A percentile compares a stretch with the other conserved stretches of the same genome.
Conservation (phyloP, 2,329 filamentous ascomycete genomes). For the Camillea tinctor region DNA sequence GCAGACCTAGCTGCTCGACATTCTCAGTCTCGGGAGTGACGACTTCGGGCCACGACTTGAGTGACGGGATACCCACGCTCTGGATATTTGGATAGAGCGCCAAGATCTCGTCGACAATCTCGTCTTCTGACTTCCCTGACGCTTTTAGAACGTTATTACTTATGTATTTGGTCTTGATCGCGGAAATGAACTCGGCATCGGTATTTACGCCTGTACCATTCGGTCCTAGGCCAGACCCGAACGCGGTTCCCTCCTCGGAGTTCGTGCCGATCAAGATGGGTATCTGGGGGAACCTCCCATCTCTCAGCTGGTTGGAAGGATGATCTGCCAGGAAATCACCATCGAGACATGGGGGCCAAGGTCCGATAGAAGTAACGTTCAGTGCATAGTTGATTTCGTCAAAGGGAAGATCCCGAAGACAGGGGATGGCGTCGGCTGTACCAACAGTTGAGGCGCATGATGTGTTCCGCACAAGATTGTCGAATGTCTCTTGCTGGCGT, state of each 20-base stretch:
- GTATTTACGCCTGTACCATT: conserved; percentile 26
- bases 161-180: conserved; percentile 7
- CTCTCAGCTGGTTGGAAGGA: conserved; percentile 18
- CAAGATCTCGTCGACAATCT: conserved; percentile 25
- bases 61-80: conserved; percentile 34
- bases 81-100: conserved; percentile 34
- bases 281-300: conserved; percentile 29
- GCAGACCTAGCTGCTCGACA: conserved; percentile 25
- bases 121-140: conserved; percentile 22
- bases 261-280: conserved; percentile 33
- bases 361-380: conserved; percentile 14
- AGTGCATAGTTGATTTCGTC: conserved; percentile 23
- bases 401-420: conserved; percentile 30
- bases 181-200: conserved; percentile 28
- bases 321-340: conserved; percentile 29
- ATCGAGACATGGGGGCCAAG: conserved; percentile 28
- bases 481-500: conserved; percentile 27
- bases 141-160: conserved; percentile 3
- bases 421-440: conserved; percentile 22
- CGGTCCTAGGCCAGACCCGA: conserved; percentile 15
- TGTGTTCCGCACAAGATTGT: conserved; percentile 29
- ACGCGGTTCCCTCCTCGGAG: conserved; percentile 31
- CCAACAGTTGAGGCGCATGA: conserved; percentile 27
- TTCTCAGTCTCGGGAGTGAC: conserved; percentile 27
- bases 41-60: conserved; percentile 33